Percentiles rank a stretch among this genome's conserved stretches.
Conservation (phyloP, 495 filamentous ascomycete genomes). For the Bryoglossum gracile region DNA sequence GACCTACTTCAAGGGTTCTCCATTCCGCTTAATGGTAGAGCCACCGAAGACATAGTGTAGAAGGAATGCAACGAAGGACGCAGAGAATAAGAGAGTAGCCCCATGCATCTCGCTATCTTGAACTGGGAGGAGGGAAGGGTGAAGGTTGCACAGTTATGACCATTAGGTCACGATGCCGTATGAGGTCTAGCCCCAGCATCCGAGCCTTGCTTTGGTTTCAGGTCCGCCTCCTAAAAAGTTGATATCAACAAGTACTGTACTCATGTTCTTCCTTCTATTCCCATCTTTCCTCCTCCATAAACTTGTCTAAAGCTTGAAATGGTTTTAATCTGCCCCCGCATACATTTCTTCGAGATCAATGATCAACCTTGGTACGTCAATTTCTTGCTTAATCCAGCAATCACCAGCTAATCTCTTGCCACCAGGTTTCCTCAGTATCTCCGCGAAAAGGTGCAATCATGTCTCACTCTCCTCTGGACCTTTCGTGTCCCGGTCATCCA, state of each 20-base stretch:
- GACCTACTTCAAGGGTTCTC: slow-evolving; percentile 28
- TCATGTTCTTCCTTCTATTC: slow-evolving; percentile 1
- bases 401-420: neutral
- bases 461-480: slow-evolving; percentile 44
- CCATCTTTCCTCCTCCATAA: slow-evolving; percentile 1
- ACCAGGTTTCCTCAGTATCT: slow-evolving; percentile 47
- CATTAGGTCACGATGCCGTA: neutral
- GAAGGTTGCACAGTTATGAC: neutral
- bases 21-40: slow-evolving; percentile 30
- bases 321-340: slow-evolving; percentile 42
- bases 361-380: slow-evolving; percentile 42
- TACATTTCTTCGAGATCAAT: slow-evolving; percentile 50
- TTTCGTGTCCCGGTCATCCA: slow-evolving; percentile 38
- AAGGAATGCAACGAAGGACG: neutral
- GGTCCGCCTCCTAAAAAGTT: too few species aligned
- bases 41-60: slow-evolving; percentile 23
- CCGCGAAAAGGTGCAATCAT: slow-evolving; percentile 42
- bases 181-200: slow-evolving; percentile 8
- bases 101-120: slow-evolving; percentile 11
- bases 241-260: neutral
- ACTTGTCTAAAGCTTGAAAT: slow-evolving; percentile 25
- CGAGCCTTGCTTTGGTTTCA: neutral
- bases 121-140: neutral
- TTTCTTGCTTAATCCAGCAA: neutral
- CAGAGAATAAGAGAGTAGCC: slow-evolving; percentile 4